Conservation (phyloP, 352 stramenopile species). For the Aphanomyces stellatus region DNA sequence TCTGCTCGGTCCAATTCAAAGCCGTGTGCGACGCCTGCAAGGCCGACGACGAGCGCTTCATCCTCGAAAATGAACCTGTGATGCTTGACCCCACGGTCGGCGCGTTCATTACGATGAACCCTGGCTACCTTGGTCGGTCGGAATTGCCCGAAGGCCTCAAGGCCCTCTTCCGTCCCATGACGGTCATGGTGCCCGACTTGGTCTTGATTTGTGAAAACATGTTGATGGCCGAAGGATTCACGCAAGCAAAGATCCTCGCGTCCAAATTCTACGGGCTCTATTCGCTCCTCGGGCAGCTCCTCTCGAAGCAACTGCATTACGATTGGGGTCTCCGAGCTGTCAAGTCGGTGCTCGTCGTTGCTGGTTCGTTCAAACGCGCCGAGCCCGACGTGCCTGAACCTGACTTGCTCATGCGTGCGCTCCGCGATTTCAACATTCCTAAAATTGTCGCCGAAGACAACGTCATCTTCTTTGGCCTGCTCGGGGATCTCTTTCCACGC, state of each 20-base stretch:
- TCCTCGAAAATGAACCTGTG: constrained; percentile 92
- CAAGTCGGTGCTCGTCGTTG: constrained; percentile 92
- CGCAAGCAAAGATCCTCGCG: constrained; percentile 89
- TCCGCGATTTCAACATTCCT: constrained; percentile 95
- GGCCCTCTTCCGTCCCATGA: constrained; percentile 93
- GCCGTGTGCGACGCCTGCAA: constrained; percentile 93
- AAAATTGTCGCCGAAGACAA: constrained; percentile 92
- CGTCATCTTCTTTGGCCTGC: constrained; percentile 66
- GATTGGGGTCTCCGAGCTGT: constrained; percentile 92
- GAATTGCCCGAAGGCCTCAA: constrained; percentile 94
- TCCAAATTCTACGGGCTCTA: constrained; percentile 96
- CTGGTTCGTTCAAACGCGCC: constrained; percentile 90
- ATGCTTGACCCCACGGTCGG: constrained; percentile 88
- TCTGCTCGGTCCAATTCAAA: constrained; percentile 95
- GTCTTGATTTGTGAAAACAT: constrained; percentile 97
- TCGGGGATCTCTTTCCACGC: constrained; percentile 92
- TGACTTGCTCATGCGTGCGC: constrained; percentile 91
- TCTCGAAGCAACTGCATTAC: constrained; percentile 95
- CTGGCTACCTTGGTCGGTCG: constrained; percentile 90
- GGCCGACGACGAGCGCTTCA: constrained; percentile 87
- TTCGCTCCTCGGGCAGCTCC: constrained; percentile 86
- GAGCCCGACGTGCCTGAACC: constrained; percentile 91
- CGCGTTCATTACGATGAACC: constrained; percentile 97
- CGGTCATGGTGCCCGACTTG: constrained; percentile 94
- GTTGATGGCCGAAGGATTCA: constrained; percentile 95